phyloP scores from a whole-genome alignment of 2,329 filamentous ascomycete species.

The Diaporthe humulicola region DNA sequence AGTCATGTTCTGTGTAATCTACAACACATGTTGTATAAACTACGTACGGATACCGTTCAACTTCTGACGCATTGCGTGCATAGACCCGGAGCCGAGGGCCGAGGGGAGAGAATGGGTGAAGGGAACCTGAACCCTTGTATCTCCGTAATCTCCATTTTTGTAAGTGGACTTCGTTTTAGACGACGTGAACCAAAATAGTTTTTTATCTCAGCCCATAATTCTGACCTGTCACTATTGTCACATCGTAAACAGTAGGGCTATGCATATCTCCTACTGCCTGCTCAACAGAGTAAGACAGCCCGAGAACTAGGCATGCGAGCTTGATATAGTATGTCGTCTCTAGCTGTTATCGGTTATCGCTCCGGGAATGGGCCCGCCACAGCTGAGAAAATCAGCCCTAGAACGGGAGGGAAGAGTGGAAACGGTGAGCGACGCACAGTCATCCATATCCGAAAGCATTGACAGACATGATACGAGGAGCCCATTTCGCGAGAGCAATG shows the following conservation, averaged over 20 bases:
- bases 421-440: slow-evolving; percentile 4
- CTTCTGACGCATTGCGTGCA: slow-evolving; percentile 10
- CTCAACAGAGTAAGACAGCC: slow-evolving; percentile 13
- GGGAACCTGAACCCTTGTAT: background rate
- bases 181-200: background rate
- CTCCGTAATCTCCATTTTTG: slow-evolving; percentile 24
- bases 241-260: background rate
- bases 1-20: background rate
- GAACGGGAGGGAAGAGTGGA: background rate
- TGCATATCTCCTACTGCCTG: slow-evolving; percentile 3
- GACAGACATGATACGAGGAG: slow-evolving; percentile 9
- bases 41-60: background rate
- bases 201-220: slow-evolving; percentile 4
- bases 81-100: slow-evolving; percentile 17
- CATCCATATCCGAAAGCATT: background rate
- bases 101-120: background rate
- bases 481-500: background rate
- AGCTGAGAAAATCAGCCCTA: slow-evolving; percentile 17
- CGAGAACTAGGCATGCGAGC: background rate
- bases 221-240: slow-evolving; percentile 1
- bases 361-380: slow-evolving; percentile 8
- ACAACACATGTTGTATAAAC: background rate
- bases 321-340: slow-evolving; percentile 1
- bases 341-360: slow-evolving; percentile 29
- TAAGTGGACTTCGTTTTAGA: slow-evolving; percentile 2